Conservation (phyloP, 768 basidiomycete genomes). For the Dioszegia aurantiaca region DNA sequence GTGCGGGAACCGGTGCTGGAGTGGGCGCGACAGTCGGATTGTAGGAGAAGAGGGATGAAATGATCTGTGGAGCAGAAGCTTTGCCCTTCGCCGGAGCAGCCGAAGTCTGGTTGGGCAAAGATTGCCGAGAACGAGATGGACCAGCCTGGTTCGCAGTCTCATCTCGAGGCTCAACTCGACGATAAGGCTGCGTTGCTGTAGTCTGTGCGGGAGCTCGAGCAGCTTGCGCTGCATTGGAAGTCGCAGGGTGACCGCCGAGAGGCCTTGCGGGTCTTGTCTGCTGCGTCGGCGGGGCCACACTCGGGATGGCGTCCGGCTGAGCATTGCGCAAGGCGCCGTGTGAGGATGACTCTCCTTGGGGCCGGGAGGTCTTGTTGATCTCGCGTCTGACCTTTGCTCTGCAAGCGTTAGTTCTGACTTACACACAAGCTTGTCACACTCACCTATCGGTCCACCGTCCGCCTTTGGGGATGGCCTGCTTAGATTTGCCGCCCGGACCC, state of each 20-base stretch:
- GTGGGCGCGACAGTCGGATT: constrained; percentile 73
- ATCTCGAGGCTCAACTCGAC: background rate
- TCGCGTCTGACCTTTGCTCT: constrained; percentile 11
- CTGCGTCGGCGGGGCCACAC: constrained; percentile 1
- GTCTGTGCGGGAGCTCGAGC: constrained; percentile 1
- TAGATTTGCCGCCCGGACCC: background rate
- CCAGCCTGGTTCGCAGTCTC: constrained; percentile 4
- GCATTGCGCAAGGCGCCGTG: background rate
- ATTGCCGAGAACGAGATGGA: constrained; percentile 18
- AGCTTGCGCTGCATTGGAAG: background rate
- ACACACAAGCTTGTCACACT: too few species aligned
- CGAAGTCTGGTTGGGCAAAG: constrained; percentile 9
- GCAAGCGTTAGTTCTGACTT: constrained; percentile 8
- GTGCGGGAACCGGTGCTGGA: constrained; percentile 51
- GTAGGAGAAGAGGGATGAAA: constrained; percentile 84
- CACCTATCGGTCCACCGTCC: constrained; percentile 61
- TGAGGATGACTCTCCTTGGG: background rate
- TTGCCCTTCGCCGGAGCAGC: constrained; percentile 15
- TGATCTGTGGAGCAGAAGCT: constrained; percentile 55
- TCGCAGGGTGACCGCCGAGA: constrained; percentile 25
- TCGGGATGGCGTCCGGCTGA: background rate
- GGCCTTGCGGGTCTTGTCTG: constrained; percentile 52
- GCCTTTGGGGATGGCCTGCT: constrained; percentile 47
- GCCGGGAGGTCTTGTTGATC: constrained; percentile 14
- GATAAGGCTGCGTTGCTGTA: background rate